Evolutionary conservation across 83 land plant species (phyloP).

Genomic region (Thuja plicata): DNA sequence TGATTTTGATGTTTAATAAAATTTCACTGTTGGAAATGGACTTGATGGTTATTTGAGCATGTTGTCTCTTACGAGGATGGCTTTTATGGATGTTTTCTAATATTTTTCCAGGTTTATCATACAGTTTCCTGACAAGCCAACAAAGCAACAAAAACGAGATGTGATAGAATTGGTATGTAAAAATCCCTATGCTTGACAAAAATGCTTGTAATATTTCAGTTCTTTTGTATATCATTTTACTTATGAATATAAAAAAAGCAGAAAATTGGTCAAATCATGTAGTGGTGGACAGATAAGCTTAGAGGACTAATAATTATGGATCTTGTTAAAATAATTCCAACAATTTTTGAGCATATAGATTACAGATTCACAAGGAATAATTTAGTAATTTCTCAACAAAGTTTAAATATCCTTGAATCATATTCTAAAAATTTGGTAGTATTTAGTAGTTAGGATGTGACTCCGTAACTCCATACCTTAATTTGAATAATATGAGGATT

Average conservation of each 20-base stretch:
- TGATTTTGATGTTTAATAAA: background rate
- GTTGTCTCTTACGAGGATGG: background rate
- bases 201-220: background rate
- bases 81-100: background rate
- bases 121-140: constrained; percentile 94
- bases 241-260: background rate
- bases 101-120: constrained; percentile 12
- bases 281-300: background rate
- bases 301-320: background rate
- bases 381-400: background rate
- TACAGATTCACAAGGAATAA: background rate
- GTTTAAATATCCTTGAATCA: background rate
- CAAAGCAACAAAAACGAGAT: constrained; percentile 91
- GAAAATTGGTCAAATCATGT: background rate
- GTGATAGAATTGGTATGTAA: constrained; percentile 86
- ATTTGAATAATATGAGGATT: background rate
- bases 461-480: background rate
- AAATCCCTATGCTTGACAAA: background rate
- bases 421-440: background rate
- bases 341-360: background rate
- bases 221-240: background rate
- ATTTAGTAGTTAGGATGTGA: background rate
- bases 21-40: background rate
- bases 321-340: background rate
- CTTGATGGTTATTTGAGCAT: background rate